Percentiles rank a stretch among this genome's conserved stretches.
Evolutionary conservation across 345 rosid genomes (phyloP).

Genomic region (Clausena lansium): DNA sequence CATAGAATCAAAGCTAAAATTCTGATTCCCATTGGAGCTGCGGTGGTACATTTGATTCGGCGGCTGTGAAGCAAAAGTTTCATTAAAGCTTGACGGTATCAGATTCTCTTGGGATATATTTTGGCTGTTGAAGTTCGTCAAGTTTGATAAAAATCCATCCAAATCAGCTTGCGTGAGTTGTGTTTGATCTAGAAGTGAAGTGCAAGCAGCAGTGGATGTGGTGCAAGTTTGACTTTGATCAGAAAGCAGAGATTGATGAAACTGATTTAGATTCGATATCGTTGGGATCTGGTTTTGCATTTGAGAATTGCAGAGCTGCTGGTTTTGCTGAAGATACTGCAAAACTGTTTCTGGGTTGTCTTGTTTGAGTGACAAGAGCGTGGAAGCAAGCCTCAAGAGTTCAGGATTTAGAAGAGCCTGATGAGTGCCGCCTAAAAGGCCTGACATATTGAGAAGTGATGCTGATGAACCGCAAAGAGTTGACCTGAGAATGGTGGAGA

Average conservation of each 20-base stretch:
- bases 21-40: slow-evolving; percentile 26
- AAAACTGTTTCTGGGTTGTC: slow-evolving; percentile 40
- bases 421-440: slow-evolving; percentile 32
- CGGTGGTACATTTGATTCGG: slow-evolving; percentile 16
- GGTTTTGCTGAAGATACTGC: slow-evolving; percentile 43
- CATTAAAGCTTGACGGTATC: slow-evolving; percentile 13
- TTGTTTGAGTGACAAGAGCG: slow-evolving; percentile 45
- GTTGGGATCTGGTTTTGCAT: slow-evolving; percentile 24
- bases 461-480: slow-evolving; percentile 36
- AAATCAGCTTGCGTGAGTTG: slow-evolving; percentile 26
- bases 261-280: slow-evolving; percentile 19
- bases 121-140: slow-evolving; percentile 18
- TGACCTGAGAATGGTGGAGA: slow-evolving; percentile 64
- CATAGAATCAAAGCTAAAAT: slow-evolving; percentile 50
- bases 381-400: slow-evolving; percentile 35
- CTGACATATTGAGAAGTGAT: slow-evolving; percentile 43
- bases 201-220: slow-evolving; percentile 11
- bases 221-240: slow-evolving; percentile 24
- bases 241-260: slow-evolving; percentile 16
- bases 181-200: slow-evolving; percentile 21
- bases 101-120: slow-evolving; percentile 24
- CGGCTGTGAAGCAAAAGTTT: slow-evolving; percentile 21
- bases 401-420: slow-evolving; percentile 54
- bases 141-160: slow-evolving; percentile 20
- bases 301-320: slow-evolving; percentile 18